These are phyloP conservation scores for Ogataea pignaliae DNA, from an alignment of 805 yeast genomes.

Conservation along the genomic window DNA sequence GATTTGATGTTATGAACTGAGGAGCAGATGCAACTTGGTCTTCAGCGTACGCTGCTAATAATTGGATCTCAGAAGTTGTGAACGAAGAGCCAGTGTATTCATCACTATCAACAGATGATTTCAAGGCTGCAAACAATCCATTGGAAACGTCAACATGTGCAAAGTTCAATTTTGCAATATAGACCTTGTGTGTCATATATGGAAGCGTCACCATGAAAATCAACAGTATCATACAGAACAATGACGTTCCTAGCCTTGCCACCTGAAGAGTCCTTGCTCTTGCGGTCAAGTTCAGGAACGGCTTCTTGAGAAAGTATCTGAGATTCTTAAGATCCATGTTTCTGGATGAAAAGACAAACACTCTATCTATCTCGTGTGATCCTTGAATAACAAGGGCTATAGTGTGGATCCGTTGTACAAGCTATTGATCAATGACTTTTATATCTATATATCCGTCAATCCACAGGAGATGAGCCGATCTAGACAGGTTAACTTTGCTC, in stretches of 20 bases:
- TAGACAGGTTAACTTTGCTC: too few relatives aligned
- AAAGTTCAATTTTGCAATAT: slow-evolving; percentile 40
- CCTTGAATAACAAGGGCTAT: too few relatives aligned
- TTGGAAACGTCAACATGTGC: slow-evolving; percentile 47
- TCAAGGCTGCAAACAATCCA: slow-evolving; percentile 46
- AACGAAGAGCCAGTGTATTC: slow-evolving; percentile 25
- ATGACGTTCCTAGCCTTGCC: slow-evolving; percentile 13
- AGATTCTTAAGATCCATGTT: neutral
- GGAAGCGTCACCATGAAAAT: slow-evolving; percentile 10
- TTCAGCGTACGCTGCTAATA: slow-evolving; percentile 43
- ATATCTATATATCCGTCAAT: too few relatives aligned
- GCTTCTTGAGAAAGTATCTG: slow-evolving; percentile 6
- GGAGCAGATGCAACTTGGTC: slow-evolving; percentile 45
- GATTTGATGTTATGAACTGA: slow-evolving; percentile 38
- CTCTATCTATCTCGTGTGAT: too few relatives aligned
- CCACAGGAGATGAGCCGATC: too few relatives aligned
- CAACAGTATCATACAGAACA: slow-evolving; percentile 6
- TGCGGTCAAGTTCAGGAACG: slow-evolving; percentile 23
- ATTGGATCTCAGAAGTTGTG: slow-evolving; percentile 45
- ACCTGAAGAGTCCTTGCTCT: slow-evolving; percentile 23
- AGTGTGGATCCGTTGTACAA: too few relatives aligned
- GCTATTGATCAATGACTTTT: too few relatives aligned
- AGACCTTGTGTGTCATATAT: slow-evolving; percentile 1
- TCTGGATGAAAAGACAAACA: too few relatives aligned
- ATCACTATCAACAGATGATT: slow-evolving; percentile 17